Evolutionary conservation across 805 yeast genomes (phyloP).

Genomic region (Candida palmyrensis): DNA sequence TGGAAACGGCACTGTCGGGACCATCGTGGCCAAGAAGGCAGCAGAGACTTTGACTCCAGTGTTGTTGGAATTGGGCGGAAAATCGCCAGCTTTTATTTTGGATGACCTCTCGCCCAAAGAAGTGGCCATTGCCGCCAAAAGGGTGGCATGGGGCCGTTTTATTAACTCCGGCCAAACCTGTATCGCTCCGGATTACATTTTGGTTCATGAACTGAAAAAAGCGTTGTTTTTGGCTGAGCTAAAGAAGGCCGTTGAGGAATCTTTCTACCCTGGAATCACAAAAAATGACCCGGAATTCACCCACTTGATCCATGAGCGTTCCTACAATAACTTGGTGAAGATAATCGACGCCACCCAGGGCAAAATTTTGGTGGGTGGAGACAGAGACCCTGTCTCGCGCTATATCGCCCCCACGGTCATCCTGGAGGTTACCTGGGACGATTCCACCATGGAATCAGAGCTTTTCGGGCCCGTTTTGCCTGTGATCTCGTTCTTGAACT

Average conservation of each 20-base stretch:
- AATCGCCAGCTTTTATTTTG: conserved; percentile 77
- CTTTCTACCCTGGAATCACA: conserved; percentile 39
- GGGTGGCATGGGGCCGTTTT: conserved; percentile 76
- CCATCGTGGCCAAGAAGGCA: conserved; percentile 71
- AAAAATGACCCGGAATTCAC: conserved; percentile 33
- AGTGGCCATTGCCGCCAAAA: conserved; percentile 42
- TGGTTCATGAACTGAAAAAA: conserved; percentile 59
- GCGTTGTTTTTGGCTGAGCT: conserved; percentile 43
- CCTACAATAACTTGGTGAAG: conserved; percentile 43
- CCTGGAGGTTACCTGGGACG: conserved; percentile 58
- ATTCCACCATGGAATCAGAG: conserved; percentile 70
- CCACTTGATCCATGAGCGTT: conserved; percentile 54
- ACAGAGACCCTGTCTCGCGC: conserved; percentile 30
- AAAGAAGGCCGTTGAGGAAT: conserved; percentile 33
- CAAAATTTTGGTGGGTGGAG: conserved; percentile 43
- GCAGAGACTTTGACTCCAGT: conserved; percentile 82
- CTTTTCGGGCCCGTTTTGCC: conserved; percentile 87
- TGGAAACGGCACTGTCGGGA: conserved; percentile 75
- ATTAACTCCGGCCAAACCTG: conserved; percentile 88
- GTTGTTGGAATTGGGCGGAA: conserved; percentile 85
- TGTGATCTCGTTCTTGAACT: conserved; percentile 46
- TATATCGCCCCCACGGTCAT: conserved; percentile 72
- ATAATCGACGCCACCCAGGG: conserved; percentile 51
- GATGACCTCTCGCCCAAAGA: conserved; percentile 41
- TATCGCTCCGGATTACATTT: conserved; percentile 78